Conservation (phyloP, 1,284 basidiomycete species). For the Abortiporus biennis region DNA sequence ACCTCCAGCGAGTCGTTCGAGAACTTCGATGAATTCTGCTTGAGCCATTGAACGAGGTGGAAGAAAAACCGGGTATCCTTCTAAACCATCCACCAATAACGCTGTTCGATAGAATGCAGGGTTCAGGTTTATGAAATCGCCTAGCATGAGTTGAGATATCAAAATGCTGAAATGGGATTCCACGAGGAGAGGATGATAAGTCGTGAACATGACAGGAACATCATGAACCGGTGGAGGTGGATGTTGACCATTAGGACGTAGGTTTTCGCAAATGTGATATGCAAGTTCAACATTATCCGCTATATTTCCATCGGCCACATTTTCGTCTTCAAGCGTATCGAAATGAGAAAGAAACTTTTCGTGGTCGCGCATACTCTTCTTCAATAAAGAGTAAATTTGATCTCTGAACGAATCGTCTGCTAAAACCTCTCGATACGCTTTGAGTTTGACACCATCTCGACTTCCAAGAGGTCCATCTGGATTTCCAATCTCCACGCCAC, state of each 20-base stretch:
- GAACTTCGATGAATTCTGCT: conserved; percentile 75
- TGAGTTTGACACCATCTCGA: conserved; percentile 48
- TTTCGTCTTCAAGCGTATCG: conserved; percentile 51
- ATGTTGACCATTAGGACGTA: conserved; percentile 52
- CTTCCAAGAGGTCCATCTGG: conserved; percentile 67
- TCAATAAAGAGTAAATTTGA: conserved; percentile 48
- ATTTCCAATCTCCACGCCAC: conserved; percentile 72
- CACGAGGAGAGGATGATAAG: conserved; percentile 80
- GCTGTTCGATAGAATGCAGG: conserved; percentile 59
- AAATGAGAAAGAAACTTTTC: conserved; percentile 77
- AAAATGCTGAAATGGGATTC: conserved; percentile 78
- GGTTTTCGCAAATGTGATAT: conserved; percentile 58
- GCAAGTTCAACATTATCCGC: conserved; percentile 56
- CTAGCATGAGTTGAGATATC: conserved; percentile 66
- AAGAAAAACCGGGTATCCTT: conserved; percentile 79
- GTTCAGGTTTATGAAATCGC: conserved; percentile 57
- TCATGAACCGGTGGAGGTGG: conserved; percentile 27
- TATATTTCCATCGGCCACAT: conserved; percentile 37
- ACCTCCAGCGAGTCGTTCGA: conserved; percentile 68
- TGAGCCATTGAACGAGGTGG: conserved; percentile 81
- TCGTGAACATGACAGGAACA: conserved; percentile 58
- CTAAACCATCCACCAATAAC: conserved; percentile 66
- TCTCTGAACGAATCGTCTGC: conserved; percentile 48
- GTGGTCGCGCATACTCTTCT: conserved; percentile 73
- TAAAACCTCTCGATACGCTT: conserved; percentile 55